phyloP scores from a whole-genome alignment of 768 basidiomycete genomes.

The Russula olivacea region DNA sequence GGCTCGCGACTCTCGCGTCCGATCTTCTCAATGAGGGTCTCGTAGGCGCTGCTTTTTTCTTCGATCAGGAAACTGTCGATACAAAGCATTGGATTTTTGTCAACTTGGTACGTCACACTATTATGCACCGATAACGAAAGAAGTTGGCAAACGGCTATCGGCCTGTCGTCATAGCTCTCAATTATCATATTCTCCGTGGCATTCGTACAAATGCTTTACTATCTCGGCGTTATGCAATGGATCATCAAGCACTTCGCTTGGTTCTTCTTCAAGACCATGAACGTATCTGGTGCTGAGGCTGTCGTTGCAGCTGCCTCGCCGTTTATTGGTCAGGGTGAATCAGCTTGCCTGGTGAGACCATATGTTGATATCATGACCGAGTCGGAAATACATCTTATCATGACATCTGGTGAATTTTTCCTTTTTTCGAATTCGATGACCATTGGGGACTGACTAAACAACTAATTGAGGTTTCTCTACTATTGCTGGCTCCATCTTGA shows the following conservation, averaged over 20 bases:
- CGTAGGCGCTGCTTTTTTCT: constrained; percentile 77
- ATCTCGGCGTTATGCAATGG: constrained; percentile 93
- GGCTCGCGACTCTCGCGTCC: constrained; percentile 73
- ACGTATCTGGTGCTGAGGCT: constrained; percentile 91
- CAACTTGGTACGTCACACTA: constrained; percentile 48
- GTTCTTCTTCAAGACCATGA: constrained; percentile 91
- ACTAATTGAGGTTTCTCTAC: constrained; percentile 63
- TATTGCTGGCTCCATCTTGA: constrained; percentile 84
- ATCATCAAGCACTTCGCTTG: constrained; percentile 83
- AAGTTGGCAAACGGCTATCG: not conserved
- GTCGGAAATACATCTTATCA: constrained; percentile 77
- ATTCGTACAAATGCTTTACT: constrained; percentile 86
- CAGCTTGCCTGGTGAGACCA: constrained; percentile 77
- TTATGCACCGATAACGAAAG: not conserved
- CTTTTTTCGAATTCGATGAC: not conserved
- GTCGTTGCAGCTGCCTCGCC: constrained; percentile 90
- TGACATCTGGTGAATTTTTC: constrained; percentile 64
- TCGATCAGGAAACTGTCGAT: constrained; percentile 53
- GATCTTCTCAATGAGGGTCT: constrained; percentile 69
- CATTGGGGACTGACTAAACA: not conserved
- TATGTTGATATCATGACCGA: constrained; percentile 81
- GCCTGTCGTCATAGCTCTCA: constrained; percentile 40
- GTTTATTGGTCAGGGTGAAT: constrained; percentile 89
- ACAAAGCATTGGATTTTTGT: constrained; percentile 79
- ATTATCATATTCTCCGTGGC: constrained; percentile 95